Conservation (phyloP, 257 asterid genomes). For the Penstemon eatonii region DNA sequence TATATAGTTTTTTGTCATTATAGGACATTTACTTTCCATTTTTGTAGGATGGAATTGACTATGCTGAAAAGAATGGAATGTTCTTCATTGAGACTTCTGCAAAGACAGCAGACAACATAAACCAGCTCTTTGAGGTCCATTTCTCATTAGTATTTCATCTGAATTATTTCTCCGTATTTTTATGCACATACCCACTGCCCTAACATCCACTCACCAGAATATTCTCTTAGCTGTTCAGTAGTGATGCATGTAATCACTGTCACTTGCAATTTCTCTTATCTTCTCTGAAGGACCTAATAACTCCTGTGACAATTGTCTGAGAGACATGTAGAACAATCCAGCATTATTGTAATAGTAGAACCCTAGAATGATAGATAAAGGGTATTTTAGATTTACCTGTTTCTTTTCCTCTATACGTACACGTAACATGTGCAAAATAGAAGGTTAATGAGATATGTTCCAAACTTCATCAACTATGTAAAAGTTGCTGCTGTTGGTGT, state of each 20-base stretch:
- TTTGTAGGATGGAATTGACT: constrained; percentile 75
- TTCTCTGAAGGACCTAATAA: neutral
- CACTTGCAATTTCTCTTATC: constrained; percentile 15
- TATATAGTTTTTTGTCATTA: neutral
- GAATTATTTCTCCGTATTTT: neutral
- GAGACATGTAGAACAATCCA: neutral
- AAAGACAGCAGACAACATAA: constrained; percentile 99
- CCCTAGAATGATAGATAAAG: neutral
- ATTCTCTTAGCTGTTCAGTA: constrained; percentile 5
- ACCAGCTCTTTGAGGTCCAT: constrained; percentile 94
- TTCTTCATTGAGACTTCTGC: constrained; percentile 98
- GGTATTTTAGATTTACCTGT: neutral
- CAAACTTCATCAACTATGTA: neutral
- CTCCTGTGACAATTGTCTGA: neutral
- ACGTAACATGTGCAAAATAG: neutral
- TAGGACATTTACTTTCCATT: constrained; percentile 18
- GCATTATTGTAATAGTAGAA: neutral
- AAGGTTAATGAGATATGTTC: neutral
- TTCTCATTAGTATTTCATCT: constrained; percentile 7
- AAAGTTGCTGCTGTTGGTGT: neutral
- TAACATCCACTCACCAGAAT: neutral
- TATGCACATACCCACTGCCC: neutral
- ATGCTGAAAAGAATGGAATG: constrained; percentile 96
- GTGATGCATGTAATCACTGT: neutral
- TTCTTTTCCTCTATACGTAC: no score